Percentiles rank a stretch among this genome's conserved stretches.
phyloP scores from a whole-genome alignment of 106 monocot genomes.

The Ottelia alismoides region DNA sequence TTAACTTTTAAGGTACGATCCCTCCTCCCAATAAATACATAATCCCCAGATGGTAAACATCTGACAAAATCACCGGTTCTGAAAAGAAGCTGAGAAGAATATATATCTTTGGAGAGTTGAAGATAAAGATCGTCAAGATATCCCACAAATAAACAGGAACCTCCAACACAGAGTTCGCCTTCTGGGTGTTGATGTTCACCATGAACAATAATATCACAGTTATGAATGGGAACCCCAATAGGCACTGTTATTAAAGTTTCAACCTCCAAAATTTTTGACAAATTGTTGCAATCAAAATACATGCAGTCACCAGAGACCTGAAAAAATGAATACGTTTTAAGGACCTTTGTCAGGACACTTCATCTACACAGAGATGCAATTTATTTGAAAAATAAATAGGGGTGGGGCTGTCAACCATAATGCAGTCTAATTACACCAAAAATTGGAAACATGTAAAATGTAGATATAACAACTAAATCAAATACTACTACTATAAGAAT shows the following conservation, averaged over 20 bases:
- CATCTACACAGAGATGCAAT: too few relatives aligned
- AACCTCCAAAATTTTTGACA: slow-evolving; percentile 38
- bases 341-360: too few relatives aligned
- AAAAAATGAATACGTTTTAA: too few relatives aligned
- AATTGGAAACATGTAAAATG: too few relatives aligned
- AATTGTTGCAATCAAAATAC: slow-evolving; percentile 75
- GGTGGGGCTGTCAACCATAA: too few relatives aligned
- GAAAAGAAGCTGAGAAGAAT: slow-evolving; percentile 16
- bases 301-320: slow-evolving; percentile 93
- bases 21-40: slow-evolving; percentile 63
- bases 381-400: too few relatives aligned
- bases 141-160: slow-evolving; percentile 67
- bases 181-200: slow-evolving; percentile 22
- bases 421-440: too few relatives aligned
- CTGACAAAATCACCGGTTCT: slow-evolving; percentile 83
- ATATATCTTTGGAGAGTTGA: slow-evolving; percentile 6
- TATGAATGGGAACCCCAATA: slow-evolving; percentile 70
- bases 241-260: slow-evolving; percentile 54
- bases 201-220: slow-evolving; percentile 51
- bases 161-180: slow-evolving; percentile 71
- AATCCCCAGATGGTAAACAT: slow-evolving; percentile 54
- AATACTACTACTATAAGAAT: too few relatives aligned
- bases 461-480: too few relatives aligned
- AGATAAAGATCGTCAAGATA: slow-evolving; percentile 39
- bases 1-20: slow-evolving; percentile 74